Evolutionary conservation across 2,329 filamentous ascomycete species (phyloP), one percentile per base, ranked within the genome.

Genomic region (Arthrobotrys megalospora): DNA sequence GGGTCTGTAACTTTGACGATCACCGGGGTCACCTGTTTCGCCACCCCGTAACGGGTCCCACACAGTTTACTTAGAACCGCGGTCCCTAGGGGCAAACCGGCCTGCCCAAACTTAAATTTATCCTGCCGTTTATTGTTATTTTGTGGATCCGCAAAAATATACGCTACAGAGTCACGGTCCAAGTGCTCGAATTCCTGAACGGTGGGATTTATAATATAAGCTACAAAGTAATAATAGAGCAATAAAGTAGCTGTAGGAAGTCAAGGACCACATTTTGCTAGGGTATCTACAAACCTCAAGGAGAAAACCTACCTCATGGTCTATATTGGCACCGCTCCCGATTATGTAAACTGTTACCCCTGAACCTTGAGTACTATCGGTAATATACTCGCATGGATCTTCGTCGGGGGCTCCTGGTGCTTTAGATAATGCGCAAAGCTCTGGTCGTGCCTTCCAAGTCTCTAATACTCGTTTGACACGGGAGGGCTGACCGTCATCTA

Each of bases 261-360:
- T 28, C 2, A 2, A 28, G 5, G 24, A 28, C 24, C 5, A 5
- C 24, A 28, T 28, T 28, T 28, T 28, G 24, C 24, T 28, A n/a
- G n/a, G n/a, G n/a, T n/a, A n/a, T n/a, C n/a, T n/a, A 28, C 24
- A 28, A 2, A 28, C 24, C 24, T 5, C 24, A 28, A 28, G 5
- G 21, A 16, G 11, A 28, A 8, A 52, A 53, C 24, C 24, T 43
- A 60, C 53, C 8, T 50, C 14, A 16, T 65, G 62, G 11, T 52
- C n/a, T 21, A 52, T 4, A 14, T 32, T 19, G 16, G 47, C 45
- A 6, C 16, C 24, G 6, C 6, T 19, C 1, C 47, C 62, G 3
- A 65, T 12, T 6, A 65, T 11, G 16, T 65, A 65, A n/a, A 65
- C 45, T 12, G n/a, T 52, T 3, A 65, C 62, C 4, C 62, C 62